Conservation (phyloP, 768 basidiomycete species). For the Pisolithus marmoratus region DNA sequence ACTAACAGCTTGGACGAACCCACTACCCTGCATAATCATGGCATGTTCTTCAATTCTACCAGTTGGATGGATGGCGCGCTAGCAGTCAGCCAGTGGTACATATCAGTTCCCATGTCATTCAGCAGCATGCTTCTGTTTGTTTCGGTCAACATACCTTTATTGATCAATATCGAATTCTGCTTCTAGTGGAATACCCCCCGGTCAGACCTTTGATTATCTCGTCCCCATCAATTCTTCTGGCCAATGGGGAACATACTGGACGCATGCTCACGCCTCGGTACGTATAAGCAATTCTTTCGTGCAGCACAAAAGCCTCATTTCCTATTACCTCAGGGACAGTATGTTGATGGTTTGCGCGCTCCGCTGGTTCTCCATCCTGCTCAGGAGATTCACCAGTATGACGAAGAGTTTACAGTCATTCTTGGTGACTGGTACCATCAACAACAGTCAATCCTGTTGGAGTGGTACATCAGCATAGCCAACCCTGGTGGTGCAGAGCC, state of each 20-base stretch:
- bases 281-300: background rate
- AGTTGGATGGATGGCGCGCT: conserved; percentile 89
- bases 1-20: conserved; percentile 63
- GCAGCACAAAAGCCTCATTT: background rate
- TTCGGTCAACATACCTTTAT: background rate
- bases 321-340: conserved; percentile 57
- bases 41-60: conserved; percentile 88
- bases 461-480: conserved; percentile 60
- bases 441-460: conserved; percentile 56
- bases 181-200: conserved; percentile 70
- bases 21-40: conserved; percentile 84
- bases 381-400: conserved; percentile 66
- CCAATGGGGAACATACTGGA: conserved; percentile 81
- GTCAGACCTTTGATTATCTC: conserved; percentile 64
- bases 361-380: conserved; percentile 74
- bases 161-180: background rate
- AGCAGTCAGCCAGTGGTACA: conserved; percentile 78
- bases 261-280: conserved; percentile 59
- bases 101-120: background rate
- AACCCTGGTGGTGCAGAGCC: conserved; percentile 88
- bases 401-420: conserved; percentile 85
- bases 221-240: conserved; percentile 63
- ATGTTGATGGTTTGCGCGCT: conserved; percentile 89
- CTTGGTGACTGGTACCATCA: conserved; percentile 93
- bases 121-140: no score